phyloP scores from a whole-genome alignment of 129 eudicot species.

The Flaveria robusta region DNA sequence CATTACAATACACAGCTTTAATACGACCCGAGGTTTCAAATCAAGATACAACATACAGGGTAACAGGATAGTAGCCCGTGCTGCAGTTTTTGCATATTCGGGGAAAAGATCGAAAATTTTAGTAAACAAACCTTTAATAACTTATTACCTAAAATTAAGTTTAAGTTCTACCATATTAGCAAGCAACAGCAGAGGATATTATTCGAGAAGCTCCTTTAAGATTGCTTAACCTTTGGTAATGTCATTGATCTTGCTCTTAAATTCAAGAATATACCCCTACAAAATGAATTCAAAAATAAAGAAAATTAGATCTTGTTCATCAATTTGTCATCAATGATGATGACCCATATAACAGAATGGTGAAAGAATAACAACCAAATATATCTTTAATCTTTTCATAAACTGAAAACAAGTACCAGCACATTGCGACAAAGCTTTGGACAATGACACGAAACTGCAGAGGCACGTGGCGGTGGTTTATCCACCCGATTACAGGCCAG shows the following conservation, averaged over 20 bases:
- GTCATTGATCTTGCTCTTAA: conserved; percentile 70
- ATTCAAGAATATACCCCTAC: conserved; percentile 93
- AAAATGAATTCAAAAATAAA: neutral
- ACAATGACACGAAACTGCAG: conserved; percentile 85
- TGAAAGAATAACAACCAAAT: neutral
- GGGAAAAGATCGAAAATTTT: neutral
- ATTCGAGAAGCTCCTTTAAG: conserved; percentile 26
- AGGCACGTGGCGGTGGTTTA: conserved; percentile 85
- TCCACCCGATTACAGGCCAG: conserved; percentile 95
- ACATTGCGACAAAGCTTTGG: conserved; percentile 81
- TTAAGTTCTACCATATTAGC: neutral
- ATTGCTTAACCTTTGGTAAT: conserved; percentile 46
- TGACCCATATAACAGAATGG: neutral
- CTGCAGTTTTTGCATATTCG: neutral
- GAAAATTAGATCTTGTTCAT: neutral
- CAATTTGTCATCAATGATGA: neutral
- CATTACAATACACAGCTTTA: conserved; percentile 26
- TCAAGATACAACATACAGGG: neutral
- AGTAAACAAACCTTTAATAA: conserved; percentile 4
- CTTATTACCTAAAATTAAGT: conserved; percentile 4
- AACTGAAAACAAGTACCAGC: conserved; percentile 52
- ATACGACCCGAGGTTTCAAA: neutral
- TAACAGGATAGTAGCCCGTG: neutral
- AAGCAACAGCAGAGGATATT: conserved; percentile 21
- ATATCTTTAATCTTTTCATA: neutral